These are phyloP conservation scores for Rubia tinctorum DNA, from an alignment of 305 asterid species.

Conservation along the genomic window DNA sequence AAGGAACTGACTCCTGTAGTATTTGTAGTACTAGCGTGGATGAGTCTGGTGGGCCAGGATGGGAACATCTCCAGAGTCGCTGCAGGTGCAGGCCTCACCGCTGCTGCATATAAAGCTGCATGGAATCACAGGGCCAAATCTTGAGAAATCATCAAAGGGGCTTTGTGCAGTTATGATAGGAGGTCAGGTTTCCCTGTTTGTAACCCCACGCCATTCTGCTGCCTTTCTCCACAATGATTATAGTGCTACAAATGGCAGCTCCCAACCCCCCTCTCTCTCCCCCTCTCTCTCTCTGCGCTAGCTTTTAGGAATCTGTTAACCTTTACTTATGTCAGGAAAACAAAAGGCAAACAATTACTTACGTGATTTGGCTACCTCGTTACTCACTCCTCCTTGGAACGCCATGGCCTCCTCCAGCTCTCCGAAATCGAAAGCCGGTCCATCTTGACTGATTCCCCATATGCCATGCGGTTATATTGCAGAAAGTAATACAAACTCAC, in stretches of 20 bases:
- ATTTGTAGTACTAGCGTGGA: constrained; percentile 29
- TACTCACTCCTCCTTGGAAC: constrained; percentile 57
- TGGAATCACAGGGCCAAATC: constrained; percentile 48
- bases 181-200: constrained; percentile 61
- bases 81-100: constrained; percentile 74
- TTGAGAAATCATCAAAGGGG: constrained; percentile 19
- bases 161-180: constrained; percentile 39
- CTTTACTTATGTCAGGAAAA: constrained; percentile 45
- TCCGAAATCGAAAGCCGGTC: constrained; percentile 71
- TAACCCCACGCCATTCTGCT: constrained; percentile 71
- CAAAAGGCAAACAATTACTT: constrained; percentile 27
- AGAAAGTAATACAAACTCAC: constrained; percentile 16
- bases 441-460: constrained; percentile 40
- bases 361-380: constrained; percentile 64
- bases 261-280: constrained; percentile 18
- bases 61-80: constrained; percentile 98
- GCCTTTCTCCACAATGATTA: constrained; percentile 63
- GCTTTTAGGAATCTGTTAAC: constrained; percentile 35
- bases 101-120: constrained; percentile 71
- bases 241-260: constrained; percentile 44
- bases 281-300: constrained; percentile 2
- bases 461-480: background rate
- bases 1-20: background rate
- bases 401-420: constrained; percentile 83
- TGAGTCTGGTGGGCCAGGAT: constrained; percentile 89